phyloP scores from a whole-genome alignment of 352 stramenopile genomes.

The Lagenidium giganteum region DNA sequence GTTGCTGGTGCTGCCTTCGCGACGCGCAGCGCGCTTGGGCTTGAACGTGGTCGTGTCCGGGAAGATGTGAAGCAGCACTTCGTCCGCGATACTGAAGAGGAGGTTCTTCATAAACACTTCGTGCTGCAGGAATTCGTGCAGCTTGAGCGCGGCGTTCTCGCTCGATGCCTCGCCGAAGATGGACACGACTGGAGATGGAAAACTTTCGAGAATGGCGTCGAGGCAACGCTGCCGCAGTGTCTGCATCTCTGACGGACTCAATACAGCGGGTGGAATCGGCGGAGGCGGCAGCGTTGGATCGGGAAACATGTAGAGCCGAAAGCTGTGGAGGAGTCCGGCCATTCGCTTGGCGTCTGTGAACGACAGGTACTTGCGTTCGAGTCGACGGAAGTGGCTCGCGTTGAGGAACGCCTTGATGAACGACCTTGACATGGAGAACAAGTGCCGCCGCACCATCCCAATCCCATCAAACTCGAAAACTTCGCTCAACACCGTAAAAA shows the following conservation, averaged over 20 bases:
- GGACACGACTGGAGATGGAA: constrained; percentile 49
- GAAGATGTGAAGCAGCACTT: constrained; percentile 61
- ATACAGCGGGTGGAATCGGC: too few relatives aligned
- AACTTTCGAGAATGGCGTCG: constrained; percentile 51
- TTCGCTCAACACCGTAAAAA: constrained; percentile 57
- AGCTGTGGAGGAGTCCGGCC: constrained; percentile 33
- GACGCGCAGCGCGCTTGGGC: too few relatives aligned
- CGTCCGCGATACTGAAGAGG: constrained; percentile 61
- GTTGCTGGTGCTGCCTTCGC: constrained; percentile 2
- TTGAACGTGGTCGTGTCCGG: constrained; percentile 42
- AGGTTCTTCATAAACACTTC: constrained; percentile 75
- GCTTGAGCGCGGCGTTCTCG: constrained; percentile 56
- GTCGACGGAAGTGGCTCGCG: constrained; percentile 58
- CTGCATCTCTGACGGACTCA: constrained; percentile 39
- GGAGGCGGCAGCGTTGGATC: constrained; percentile 10
- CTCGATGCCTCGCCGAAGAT: constrained; percentile 61
- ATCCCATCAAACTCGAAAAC: constrained; percentile 76
- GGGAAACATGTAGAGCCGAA: constrained; percentile 47
- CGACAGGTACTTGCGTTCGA: constrained; percentile 56
- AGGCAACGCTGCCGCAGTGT: constrained; percentile 40
- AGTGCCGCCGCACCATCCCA: constrained; percentile 51
- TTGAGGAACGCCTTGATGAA: constrained; percentile 66
- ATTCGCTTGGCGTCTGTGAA: constrained; percentile 54
- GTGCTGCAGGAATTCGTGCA: constrained; percentile 75
- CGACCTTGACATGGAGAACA: constrained; percentile 62